Evolutionary conservation across 352 stramenopile species (phyloP).

Genomic region (Aphanomyces invadans): DNA sequence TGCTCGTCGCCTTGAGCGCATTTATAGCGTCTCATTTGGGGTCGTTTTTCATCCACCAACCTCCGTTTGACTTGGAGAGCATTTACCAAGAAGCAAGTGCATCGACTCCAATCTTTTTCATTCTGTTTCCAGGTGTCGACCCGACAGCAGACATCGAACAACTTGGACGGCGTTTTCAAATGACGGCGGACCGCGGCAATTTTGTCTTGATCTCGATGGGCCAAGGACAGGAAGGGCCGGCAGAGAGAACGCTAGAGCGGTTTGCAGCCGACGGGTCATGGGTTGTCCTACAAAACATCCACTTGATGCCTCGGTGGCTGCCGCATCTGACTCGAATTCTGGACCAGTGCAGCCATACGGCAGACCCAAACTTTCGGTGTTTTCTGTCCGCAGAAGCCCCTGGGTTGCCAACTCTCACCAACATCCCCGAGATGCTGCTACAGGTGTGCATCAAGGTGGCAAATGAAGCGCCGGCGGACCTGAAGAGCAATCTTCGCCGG

Average conservation of each 20-base stretch:
- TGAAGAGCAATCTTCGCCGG: slow-evolving; percentile 76
- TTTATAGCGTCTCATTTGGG: slow-evolving; percentile 59
- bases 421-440: slow-evolving; percentile 81
- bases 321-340: slow-evolving; percentile 71
- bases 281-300: slow-evolving; percentile 89
- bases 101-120: slow-evolving; percentile 89
- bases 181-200: slow-evolving; percentile 67
- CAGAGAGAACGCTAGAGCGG: slow-evolving; percentile 57
- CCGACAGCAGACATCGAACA: slow-evolving; percentile 75
- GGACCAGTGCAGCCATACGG: slow-evolving; percentile 66
- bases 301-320: slow-evolving; percentile 89
- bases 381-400: slow-evolving; percentile 91
- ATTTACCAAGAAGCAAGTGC: slow-evolving; percentile 84
- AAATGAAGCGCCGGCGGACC: slow-evolving; percentile 70
- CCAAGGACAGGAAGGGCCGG: slow-evolving; percentile 74
- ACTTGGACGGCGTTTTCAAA: slow-evolving; percentile 74
- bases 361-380: slow-evolving; percentile 90
- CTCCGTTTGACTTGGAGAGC: slow-evolving; percentile 80
- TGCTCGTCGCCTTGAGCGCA: slow-evolving; percentile 54
- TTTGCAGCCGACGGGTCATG: slow-evolving; percentile 74
- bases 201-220: slow-evolving; percentile 86
- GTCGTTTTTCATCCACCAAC: slow-evolving; percentile 63
- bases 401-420: slow-evolving; percentile 70
- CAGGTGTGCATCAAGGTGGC: slow-evolving; percentile 84
- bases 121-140: slow-evolving; percentile 89